These are phyloP conservation scores for Cyberlindnera xylosilytica DNA, from an alignment of 805 yeast species.

Conservation along the genomic window DNA sequence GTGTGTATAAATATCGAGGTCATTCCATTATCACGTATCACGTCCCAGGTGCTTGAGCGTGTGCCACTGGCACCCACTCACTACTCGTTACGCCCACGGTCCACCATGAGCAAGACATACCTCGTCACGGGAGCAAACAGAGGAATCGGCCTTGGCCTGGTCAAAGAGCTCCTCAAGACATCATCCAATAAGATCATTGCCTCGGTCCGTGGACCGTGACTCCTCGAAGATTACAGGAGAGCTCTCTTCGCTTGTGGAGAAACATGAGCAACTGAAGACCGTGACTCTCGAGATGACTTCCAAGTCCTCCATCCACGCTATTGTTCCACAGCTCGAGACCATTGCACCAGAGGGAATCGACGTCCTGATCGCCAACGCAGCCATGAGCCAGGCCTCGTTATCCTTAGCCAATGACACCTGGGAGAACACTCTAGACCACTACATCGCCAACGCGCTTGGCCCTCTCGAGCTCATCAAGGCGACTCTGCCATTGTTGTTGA, in stretches of 20 bases:
- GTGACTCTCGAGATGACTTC: conserved; percentile 4
- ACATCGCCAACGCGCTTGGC: conserved; percentile 26
- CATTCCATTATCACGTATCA: too few relatives aligned
- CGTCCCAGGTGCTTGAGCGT: too few relatives aligned
- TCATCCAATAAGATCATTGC: conserved; percentile 1
- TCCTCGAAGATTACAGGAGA: not conserved
- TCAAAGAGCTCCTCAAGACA: not conserved
- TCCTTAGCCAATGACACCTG: conserved; percentile 4
- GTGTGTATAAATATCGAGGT: too few relatives aligned
- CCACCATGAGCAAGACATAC: conserved; percentile 1
- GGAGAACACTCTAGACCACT: conserved; percentile 17
- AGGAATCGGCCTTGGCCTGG: conserved; percentile 9
- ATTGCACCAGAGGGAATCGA: conserved; percentile 15
- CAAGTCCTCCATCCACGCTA: conserved; percentile 5
- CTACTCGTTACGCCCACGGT: too few relatives aligned
- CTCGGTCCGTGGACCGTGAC: conserved; percentile 8
- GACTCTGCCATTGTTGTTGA: conserved; percentile 23
- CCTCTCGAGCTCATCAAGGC: conserved; percentile 23
- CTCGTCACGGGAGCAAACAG: conserved; percentile 11
- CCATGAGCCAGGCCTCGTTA: conserved; percentile 5
- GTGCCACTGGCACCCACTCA: too few relatives aligned
- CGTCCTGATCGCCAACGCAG: conserved; percentile 17
- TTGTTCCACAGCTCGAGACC: conserved; percentile 5
- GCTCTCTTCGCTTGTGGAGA: conserved; percentile 11
- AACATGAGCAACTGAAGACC: conserved; percentile 7